phyloP scores from a whole-genome alignment of 345 rosid genomes.

The Theobroma cacao region DNA sequence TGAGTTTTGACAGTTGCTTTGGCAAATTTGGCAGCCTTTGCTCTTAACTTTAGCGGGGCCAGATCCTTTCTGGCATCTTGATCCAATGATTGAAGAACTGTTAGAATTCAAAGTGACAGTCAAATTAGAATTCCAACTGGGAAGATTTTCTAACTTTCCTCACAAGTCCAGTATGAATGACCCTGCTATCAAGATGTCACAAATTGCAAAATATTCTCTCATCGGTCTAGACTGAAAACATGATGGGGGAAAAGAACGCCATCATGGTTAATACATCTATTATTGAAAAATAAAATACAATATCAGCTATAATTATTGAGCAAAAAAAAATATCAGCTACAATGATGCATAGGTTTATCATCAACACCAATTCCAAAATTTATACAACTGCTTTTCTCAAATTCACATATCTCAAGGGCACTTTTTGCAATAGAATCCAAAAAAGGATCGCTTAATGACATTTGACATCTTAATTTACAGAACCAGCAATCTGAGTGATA shows the following conservation, averaged over 20 bases:
- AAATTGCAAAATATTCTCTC: not conserved
- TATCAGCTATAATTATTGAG: constrained; percentile 3
- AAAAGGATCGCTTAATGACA: not conserved
- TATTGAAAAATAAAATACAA: not conserved
- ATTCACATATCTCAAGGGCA: not conserved
- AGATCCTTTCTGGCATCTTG: constrained; percentile 80
- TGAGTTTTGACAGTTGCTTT: constrained; percentile 90
- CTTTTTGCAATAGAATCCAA: not conserved
- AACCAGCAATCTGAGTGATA: constrained; percentile 16
- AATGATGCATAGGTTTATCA: not conserved
- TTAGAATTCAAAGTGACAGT: constrained; percentile 36
- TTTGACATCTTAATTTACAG: not conserved
- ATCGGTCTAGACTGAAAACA: not conserved
- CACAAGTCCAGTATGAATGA: not conserved
- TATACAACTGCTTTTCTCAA: not conserved
- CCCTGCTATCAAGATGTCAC: not conserved
- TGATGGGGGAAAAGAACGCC: not conserved
- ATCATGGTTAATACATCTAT: not conserved
- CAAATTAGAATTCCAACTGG: constrained; percentile 24
- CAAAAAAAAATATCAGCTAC: not conserved
- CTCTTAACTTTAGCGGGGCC: constrained; percentile 78
- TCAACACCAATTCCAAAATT: not conserved
- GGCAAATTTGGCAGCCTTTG: constrained; percentile 91
- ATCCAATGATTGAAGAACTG: constrained; percentile 96
- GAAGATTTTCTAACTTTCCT: not conserved